These are phyloP conservation scores for Globisporangium paddicum DNA, from an alignment of 352 stramenopile genomes.

Conservation along the genomic window DNA sequence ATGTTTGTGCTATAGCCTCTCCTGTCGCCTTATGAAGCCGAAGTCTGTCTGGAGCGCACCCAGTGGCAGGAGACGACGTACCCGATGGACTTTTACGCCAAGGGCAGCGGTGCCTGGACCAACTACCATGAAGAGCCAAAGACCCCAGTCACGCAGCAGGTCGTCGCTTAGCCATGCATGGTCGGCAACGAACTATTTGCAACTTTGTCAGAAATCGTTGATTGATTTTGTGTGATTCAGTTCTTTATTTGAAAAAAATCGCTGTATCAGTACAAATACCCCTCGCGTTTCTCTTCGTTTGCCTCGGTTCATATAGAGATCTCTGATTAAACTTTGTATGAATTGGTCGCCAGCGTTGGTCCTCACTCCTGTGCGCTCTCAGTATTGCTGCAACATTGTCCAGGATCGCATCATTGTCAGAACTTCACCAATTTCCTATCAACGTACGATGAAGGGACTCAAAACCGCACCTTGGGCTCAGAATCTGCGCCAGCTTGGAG, in stretches of 20 bases:
- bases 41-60: slow-evolving; percentile 91
- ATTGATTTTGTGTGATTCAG: background rate
- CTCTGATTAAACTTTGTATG: background rate
- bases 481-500: slow-evolving; percentile 34
- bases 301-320: background rate
- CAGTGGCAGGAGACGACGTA: slow-evolving; percentile 89
- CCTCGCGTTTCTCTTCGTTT: background rate
- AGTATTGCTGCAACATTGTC: slow-evolving; percentile 10
- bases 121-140: slow-evolving; percentile 90
- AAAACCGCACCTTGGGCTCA: slow-evolving; percentile 64
- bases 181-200: background rate
- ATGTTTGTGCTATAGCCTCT: slow-evolving; percentile 33
- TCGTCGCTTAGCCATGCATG: slow-evolving; percentile 1
- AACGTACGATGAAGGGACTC: too few relatives aligned
- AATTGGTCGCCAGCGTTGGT: background rate
- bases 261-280: background rate
- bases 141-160: slow-evolving; percentile 2
- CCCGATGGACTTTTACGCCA: slow-evolving; percentile 99
- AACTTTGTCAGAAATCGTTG: background rate
- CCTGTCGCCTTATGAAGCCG: slow-evolving; percentile 96
- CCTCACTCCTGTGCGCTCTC: slow-evolving; percentile 3
- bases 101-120: slow-evolving; percentile 94
- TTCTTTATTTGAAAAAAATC: slow-evolving; percentile 1
- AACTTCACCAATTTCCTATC: too few relatives aligned
- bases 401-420: background rate